A percentile compares a stretch with the other conserved stretches of the same genome.
phyloP scores from a whole-genome alignment of 2,329 filamentous ascomycete species.

The Cytospora leucostoma region DNA sequence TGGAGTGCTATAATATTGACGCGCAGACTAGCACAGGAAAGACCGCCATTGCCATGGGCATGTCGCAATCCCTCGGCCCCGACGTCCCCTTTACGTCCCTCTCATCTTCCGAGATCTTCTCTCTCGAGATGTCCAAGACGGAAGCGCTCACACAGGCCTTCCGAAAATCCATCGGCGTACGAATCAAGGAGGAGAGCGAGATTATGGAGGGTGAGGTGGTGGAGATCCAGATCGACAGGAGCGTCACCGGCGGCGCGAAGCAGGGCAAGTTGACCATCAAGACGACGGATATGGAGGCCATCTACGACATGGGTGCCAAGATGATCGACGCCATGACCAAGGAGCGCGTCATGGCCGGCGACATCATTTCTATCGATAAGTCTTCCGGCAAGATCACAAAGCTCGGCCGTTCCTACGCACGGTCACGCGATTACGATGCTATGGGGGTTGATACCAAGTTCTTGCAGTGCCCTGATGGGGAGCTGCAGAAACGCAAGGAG shows the following conservation, averaged over 20 bases:
- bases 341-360: conserved; percentile 97
- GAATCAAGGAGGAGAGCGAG: conserved; percentile 98
- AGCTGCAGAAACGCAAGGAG: conserved; percentile 95
- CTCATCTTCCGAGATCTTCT: conserved; percentile 96
- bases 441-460: conserved; percentile 99
- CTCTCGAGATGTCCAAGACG: conserved; percentile 98
- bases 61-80: conserved; percentile 91
- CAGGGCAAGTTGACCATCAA: conserved; percentile 99
- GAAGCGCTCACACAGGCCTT: conserved; percentile 98
- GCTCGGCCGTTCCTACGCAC: conserved; percentile 89
- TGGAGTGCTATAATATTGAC: conserved; percentile 6
- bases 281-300: conserved; percentile 99
- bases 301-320: conserved; percentile 99
- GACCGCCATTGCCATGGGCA: conserved; percentile 97
- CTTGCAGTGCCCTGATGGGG: conserved; percentile 94
- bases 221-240: conserved; percentile 97
- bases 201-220: conserved; percentile 99
- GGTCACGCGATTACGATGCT: conserved; percentile 96
- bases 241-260: conserved; percentile 94
- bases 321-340: conserved; percentile 99
- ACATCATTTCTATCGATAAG: conserved; percentile 98
- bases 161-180: conserved; percentile 94
- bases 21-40: conserved; percentile 77
- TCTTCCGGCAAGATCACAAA: conserved; percentile 98
- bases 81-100: conserved; percentile 97